Evolutionary conservation across 768 basidiomycete species (phyloP).

Genomic region (Auricularia sp.): DNA sequence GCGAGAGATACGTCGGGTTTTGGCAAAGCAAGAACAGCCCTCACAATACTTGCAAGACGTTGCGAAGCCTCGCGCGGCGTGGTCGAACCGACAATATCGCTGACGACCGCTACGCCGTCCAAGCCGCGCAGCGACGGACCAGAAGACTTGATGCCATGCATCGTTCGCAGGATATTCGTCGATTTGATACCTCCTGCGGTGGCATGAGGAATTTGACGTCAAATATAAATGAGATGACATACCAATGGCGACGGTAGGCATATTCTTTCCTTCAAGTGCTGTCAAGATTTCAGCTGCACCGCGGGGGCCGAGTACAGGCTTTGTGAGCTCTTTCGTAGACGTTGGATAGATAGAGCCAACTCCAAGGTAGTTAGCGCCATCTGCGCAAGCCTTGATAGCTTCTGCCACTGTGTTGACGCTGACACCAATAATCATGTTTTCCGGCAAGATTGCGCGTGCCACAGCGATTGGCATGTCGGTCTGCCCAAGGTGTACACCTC

Average conservation of each 20-base stretch:
- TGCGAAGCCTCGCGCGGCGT: slow-evolving; percentile 45
- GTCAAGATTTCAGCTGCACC: slow-evolving; percentile 60
- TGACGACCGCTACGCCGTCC: slow-evolving; percentile 83
- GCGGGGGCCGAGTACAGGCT: slow-evolving; percentile 57
- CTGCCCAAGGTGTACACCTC: slow-evolving; percentile 86
- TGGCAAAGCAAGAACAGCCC: slow-evolving; percentile 25
- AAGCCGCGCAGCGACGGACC: slow-evolving; percentile 40
- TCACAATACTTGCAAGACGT: slow-evolving; percentile 33
- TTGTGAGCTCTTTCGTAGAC: slow-evolving; percentile 62
- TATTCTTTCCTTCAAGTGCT: slow-evolving; percentile 47
- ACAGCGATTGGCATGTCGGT: slow-evolving; percentile 65
- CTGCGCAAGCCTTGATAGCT: slow-evolving; percentile 47
- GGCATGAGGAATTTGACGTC: neutral
- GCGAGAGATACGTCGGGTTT: slow-evolving; percentile 12
- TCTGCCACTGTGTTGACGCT: slow-evolving; percentile 65
- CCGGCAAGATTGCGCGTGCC: slow-evolving; percentile 60
- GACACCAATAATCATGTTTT: slow-evolving; percentile 66
- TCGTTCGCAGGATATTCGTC: slow-evolving; percentile 60
- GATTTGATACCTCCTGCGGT: slow-evolving; percentile 75
- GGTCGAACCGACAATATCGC: slow-evolving; percentile 65
- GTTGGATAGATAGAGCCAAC: slow-evolving; percentile 81
- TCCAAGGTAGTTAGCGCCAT: slow-evolving; percentile 77
- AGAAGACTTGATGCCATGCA: slow-evolving; percentile 57
- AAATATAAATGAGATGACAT: slow-evolving; percentile 12
- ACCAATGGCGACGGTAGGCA: slow-evolving; percentile 85